Evolutionary conservation across 2,329 filamentous ascomycete species (phyloP).

Genomic region (Delphinella strobiligena): DNA sequence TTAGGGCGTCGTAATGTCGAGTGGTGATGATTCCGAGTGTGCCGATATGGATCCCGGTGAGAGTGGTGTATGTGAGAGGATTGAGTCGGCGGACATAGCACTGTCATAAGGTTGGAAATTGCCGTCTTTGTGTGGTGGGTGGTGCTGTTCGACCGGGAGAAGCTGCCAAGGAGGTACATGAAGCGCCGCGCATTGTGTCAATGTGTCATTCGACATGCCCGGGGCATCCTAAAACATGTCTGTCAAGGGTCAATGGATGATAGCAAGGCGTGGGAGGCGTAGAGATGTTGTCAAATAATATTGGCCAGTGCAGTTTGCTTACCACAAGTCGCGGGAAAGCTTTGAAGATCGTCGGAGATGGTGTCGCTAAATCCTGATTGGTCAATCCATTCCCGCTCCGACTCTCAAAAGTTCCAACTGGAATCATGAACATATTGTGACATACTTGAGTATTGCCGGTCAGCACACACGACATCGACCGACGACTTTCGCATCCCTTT

Average conservation of each 20-base stretch:
- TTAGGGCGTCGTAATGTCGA: background rate
- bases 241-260: background rate
- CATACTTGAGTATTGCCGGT: too few species aligned
- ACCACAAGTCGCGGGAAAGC: background rate
- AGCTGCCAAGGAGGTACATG: slow-evolving; percentile 51
- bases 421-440: too few species aligned
- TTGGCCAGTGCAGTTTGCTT: background rate
- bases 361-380: background rate
- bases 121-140: slow-evolving; percentile 17
- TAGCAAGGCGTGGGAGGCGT: background rate
- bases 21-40: slow-evolving; percentile 1
- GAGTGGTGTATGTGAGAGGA: slow-evolving; percentile 2
- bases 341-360: too few species aligned
- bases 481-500: too few species aligned
- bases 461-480: too few species aligned
- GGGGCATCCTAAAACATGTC: slow-evolving; percentile 4
- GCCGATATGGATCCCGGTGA: background rate
- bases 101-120: slow-evolving; percentile 26
- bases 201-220: slow-evolving; percentile 5
- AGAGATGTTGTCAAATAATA: background rate
- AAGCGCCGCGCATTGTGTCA: slow-evolving; percentile 49
- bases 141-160: slow-evolving; percentile 36
- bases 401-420: background rate
- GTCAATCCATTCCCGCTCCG: background rate
- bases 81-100: slow-evolving; percentile 4